Evolutionary conservation across 2,329 filamentous ascomycete genomes (phyloP).

Genomic region (Cladophialophora yegresii): DNA sequence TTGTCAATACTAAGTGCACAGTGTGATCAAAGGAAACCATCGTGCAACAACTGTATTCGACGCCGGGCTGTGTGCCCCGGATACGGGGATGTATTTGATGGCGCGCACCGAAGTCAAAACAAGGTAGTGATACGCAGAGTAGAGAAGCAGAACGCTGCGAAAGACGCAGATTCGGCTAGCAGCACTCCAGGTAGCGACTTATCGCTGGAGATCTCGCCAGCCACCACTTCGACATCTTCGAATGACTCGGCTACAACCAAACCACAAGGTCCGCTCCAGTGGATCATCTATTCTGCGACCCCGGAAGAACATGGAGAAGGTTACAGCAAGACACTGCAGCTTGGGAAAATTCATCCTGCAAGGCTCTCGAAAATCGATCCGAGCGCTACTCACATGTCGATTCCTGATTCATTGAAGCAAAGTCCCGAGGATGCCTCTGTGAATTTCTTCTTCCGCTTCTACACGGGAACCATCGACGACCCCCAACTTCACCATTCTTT

Average conservation of each 20-base stretch:
- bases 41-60: constrained; percentile 36
- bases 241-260: background rate
- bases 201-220: constrained; percentile 3
- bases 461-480: constrained; percentile 26
- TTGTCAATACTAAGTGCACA: constrained; percentile 10
- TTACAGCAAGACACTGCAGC: background rate
- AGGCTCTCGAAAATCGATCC: background rate
- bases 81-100: constrained; percentile 36
- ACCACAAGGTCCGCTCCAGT: constrained; percentile 19
- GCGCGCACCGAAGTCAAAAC: constrained; percentile 35
- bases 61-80: constrained; percentile 33
- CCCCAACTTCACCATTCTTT: constrained; percentile 29
- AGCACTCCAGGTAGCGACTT: constrained; percentile 16
- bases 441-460: constrained; percentile 36
- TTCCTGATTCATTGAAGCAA: constrained; percentile 25
- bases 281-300: constrained; percentile 27
- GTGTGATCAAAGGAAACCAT: constrained; percentile 35
- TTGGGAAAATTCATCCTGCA: background rate
- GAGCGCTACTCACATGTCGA: constrained; percentile 1
- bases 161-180: background rate
- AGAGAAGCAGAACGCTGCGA: constrained; percentile 20
- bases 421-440: constrained; percentile 30
- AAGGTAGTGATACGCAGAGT: constrained; percentile 26
- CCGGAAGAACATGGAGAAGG: background rate
- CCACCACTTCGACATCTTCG: constrained; percentile 5